Percentiles rank a stretch among this genome's conserved stretches.
These are phyloP conservation scores for Entamoeba nuttalli DNA, from an alignment of 208 protist genomes.

Conservation along the genomic window DNA sequence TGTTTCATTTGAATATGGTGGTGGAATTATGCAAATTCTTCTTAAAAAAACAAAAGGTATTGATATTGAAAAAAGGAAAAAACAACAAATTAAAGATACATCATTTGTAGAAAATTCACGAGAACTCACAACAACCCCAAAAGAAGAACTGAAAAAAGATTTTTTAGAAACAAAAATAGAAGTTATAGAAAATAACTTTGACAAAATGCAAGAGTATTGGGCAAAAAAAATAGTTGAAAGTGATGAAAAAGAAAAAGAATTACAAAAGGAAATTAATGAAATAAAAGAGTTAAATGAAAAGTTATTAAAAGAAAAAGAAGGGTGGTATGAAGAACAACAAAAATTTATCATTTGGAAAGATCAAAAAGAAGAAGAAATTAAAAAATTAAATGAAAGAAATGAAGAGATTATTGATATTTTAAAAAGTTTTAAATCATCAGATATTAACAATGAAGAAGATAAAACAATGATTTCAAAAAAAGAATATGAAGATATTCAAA, in stretches of 20 bases:
- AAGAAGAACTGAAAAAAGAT: neutral
- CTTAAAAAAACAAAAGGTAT: neutral
- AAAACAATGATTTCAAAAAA: too few species aligned
- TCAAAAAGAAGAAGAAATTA: neutral
- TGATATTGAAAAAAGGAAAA: neutral
- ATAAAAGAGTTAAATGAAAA: neutral
- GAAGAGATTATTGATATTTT: too few species aligned
- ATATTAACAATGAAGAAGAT: too few species aligned
- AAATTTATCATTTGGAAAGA: neutral
- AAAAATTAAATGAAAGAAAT: neutral
- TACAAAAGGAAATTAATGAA: neutral
- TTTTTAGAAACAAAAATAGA: neutral
- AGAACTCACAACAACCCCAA: neutral
- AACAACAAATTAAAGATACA: neutral
- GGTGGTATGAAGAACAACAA: neutral
- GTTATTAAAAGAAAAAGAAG: neutral
- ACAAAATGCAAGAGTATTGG: neutral
- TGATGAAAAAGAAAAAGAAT: neutral
- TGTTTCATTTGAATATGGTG: neutral
- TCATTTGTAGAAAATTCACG: neutral
- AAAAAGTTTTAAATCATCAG: too few species aligned
- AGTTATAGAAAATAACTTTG: neutral
- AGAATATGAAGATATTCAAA: too few species aligned
- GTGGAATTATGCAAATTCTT: neutral
- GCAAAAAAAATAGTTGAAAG: neutral